These are phyloP conservation scores for Aspergillus fischeri DNA, from an alignment of 2,329 filamentous ascomycete species.

Conservation along the genomic window DNA sequence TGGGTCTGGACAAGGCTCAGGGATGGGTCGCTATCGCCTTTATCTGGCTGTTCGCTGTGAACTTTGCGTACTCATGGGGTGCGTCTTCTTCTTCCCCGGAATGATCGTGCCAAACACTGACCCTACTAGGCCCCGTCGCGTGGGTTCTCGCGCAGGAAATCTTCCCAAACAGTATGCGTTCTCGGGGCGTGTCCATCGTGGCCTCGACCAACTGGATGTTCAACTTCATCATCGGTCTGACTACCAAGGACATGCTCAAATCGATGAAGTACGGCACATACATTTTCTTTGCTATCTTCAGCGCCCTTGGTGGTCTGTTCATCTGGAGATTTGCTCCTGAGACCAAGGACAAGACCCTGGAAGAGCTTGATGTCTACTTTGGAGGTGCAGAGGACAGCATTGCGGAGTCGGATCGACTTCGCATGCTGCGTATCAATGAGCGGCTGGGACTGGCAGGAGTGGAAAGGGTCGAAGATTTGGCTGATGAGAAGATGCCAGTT, in stretches of 20 bases:
- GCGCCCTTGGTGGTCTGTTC: constrained; percentile 30
- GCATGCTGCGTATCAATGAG: constrained; percentile 68
- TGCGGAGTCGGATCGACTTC: constrained; percentile 45
- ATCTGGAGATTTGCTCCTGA: constrained; percentile 42
- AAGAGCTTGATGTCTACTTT: constrained; percentile 57
- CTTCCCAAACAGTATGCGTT: constrained; percentile 28
- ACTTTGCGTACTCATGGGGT: constrained; percentile 38
- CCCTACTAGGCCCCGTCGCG: constrained; percentile 24
- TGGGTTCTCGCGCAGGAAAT: constrained; percentile 53
- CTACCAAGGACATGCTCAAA: constrained; percentile 27
- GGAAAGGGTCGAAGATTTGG: constrained; percentile 21
- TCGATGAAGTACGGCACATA: constrained; percentile 33
- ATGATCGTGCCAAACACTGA: not conserved
- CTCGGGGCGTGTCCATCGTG: constrained; percentile 24
- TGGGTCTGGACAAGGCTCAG: constrained; percentile 48
- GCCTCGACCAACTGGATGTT: constrained; percentile 32
- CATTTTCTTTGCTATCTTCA: constrained; percentile 43
- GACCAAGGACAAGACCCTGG: constrained; percentile 49
- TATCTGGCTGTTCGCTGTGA: constrained; percentile 58
- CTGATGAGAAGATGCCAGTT: constrained; percentile 15
- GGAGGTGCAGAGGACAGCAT: constrained; percentile 28
- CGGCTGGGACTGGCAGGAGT: constrained; percentile 58
- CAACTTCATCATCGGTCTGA: constrained; percentile 29
- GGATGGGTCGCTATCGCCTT: constrained; percentile 63
- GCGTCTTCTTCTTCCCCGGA: constrained; percentile 4